A percentile compares a stretch with the other conserved stretches of the same genome.
Conservation (phyloP, 805 yeast species). For the Monosporozyma servazzii region DNA sequence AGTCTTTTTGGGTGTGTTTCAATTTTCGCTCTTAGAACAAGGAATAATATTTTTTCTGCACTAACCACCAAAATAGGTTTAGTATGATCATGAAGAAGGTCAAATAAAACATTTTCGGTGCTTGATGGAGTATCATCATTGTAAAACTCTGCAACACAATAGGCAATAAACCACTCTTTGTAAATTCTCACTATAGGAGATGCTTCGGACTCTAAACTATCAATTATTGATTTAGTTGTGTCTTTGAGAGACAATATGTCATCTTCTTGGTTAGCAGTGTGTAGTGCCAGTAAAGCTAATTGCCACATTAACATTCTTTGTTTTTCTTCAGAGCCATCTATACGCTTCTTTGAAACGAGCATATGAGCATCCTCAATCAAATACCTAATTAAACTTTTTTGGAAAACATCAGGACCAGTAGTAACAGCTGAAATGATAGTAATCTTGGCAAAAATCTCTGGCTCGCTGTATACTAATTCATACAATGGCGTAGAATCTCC, state of each 20-base stretch:
- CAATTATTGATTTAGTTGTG: background rate
- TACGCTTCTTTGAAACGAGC: conserved; percentile 31
- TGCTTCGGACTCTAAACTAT: conserved; percentile 38
- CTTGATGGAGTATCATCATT: conserved; percentile 8
- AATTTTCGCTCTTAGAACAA: conserved; percentile 40
- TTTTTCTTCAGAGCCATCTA: conserved; percentile 62
- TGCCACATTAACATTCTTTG: conserved; percentile 41
- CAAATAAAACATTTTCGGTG: conserved; percentile 20
- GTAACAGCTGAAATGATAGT: conserved; percentile 41
- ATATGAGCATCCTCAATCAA: background rate
- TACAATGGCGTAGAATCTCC: conserved; percentile 29
- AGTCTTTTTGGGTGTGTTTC: conserved; percentile 22
- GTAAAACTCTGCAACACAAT: conserved; percentile 4
- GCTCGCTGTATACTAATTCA: conserved; percentile 42
- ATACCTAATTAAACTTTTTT: background rate
- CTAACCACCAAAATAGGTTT: conserved; percentile 44
- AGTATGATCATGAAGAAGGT: conserved; percentile 28
- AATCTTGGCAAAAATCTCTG: conserved; percentile 48
- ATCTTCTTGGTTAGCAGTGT: background rate
- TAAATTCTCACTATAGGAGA: conserved; percentile 71
- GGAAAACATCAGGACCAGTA: background rate
- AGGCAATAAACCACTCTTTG: conserved; percentile 43
- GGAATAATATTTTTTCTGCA: conserved; percentile 51
- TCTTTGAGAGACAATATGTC: background rate
- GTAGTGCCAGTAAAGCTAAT: conserved; percentile 3